Percentiles rank a stretch among this genome's conserved stretches.
Evolutionary conservation across 2,329 filamentous ascomycete genomes (phyloP).

Genomic region (Pleomassaria siparia): DNA sequence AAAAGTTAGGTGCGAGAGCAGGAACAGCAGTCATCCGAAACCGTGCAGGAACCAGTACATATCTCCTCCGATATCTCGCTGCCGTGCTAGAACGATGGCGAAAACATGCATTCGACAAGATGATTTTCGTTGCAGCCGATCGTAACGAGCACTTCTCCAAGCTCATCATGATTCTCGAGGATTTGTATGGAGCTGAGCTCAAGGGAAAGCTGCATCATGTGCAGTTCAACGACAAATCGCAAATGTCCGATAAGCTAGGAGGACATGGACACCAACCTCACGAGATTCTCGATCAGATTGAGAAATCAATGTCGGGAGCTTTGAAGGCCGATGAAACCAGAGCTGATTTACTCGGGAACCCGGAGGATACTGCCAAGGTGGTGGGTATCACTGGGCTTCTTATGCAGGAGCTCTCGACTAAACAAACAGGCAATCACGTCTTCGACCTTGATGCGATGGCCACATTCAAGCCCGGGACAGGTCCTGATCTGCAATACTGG

Average conservation of each 20-base stretch:
- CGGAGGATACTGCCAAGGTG: conserved; percentile 11
- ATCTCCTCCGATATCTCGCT: conserved; percentile 76
- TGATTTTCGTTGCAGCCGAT: conserved; percentile 76
- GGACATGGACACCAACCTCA: conserved; percentile 69
- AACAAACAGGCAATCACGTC: conserved; percentile 21
- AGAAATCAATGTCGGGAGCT: conserved; percentile 17
- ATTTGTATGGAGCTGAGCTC: conserved; percentile 69
- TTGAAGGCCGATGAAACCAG: conserved; percentile 24
- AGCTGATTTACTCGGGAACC: conserved; percentile 16
- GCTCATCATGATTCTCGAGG: conserved; percentile 74
- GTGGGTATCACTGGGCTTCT: conserved; percentile 28
- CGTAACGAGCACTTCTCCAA: conserved; percentile 74
- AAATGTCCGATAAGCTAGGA: conserved; percentile 27
- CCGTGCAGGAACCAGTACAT: conserved; percentile 73
- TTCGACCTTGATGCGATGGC: conserved; percentile 29
- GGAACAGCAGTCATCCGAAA: conserved; percentile 72
- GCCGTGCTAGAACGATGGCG: conserved; percentile 68
- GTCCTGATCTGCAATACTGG: conserved; percentile 35
- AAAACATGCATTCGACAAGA: conserved; percentile 68
- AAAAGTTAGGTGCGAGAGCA: conserved; percentile 68
- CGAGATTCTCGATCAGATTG: conserved; percentile 62
- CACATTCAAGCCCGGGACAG: conserved; percentile 32
- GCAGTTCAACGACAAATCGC: conserved; percentile 71
- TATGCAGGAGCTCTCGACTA: conserved; percentile 30
- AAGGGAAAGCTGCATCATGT: conserved; percentile 70